Evolutionary conservation across 2,329 filamentous ascomycete species (phyloP).

Genomic region (Helminthosporium solani): DNA sequence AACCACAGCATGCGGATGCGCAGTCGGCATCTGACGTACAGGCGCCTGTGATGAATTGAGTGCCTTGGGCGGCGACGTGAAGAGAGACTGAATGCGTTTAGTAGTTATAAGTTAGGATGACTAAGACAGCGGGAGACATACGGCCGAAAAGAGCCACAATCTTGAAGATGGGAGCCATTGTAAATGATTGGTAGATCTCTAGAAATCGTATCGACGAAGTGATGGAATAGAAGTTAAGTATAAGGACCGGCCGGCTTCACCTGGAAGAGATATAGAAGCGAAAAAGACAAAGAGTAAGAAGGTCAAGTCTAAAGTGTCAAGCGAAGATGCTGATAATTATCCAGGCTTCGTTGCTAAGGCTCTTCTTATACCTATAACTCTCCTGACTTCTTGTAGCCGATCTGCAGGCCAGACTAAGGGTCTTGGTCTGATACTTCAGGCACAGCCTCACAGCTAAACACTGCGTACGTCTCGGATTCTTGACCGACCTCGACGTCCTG

Average conservation of each 20-base stretch:
- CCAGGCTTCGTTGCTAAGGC: constrained; percentile 1
- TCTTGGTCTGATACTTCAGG: constrained; percentile 19
- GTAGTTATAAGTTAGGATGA: not conserved
- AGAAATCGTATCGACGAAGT: constrained; percentile 2
- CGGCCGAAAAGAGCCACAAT: constrained; percentile 25
- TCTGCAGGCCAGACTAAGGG: constrained; percentile 2
- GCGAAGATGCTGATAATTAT: constrained; percentile 8
- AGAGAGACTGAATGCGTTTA: constrained; percentile 22
- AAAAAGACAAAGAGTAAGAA: constrained; percentile 3
- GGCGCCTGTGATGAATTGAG: constrained; percentile 44
- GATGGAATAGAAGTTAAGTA: constrained; percentile 3
- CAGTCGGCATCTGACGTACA: constrained; percentile 43
- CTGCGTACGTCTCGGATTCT: constrained; percentile 21
- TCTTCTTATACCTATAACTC: constrained; percentile 17
- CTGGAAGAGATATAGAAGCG: constrained; percentile 16
- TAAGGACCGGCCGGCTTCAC: constrained; percentile 21
- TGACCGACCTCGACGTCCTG: constrained; percentile 3
- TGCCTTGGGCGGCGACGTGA: constrained; percentile 30
- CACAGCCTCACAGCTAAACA: constrained; percentile 13
- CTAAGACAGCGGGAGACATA: constrained; percentile 9
- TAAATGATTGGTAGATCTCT: not conserved
- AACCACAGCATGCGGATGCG: constrained; percentile 41
- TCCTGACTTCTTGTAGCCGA: constrained; percentile 7
- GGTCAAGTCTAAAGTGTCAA: constrained; percentile 2
- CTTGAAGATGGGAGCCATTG: constrained; percentile 33